Percentiles rank a stretch among this genome's conserved stretches.
phyloP scores from a whole-genome alignment of 2,329 filamentous ascomycete species.

The Sporothrix mexicana region DNA sequence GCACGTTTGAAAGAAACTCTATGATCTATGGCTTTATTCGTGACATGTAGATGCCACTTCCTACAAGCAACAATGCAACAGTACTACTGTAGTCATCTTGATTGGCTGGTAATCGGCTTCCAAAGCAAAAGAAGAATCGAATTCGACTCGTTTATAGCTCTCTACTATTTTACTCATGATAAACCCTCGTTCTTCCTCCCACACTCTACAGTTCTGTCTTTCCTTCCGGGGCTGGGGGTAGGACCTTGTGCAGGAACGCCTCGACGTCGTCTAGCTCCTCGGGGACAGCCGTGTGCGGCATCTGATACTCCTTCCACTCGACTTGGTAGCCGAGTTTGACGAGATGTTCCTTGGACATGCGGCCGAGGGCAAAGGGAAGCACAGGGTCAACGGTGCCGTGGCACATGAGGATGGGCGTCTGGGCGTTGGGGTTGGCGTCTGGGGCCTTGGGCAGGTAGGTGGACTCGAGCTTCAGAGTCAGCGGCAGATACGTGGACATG shows the following conservation, averaged over 20 bases:
- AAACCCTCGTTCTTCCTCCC: too few relatives aligned
- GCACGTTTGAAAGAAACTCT: too few relatives aligned
- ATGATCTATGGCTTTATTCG: not conserved
- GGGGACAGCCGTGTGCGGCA: conserved; percentile 77
- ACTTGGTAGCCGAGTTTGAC: conserved; percentile 74
- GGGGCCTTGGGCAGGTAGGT: conserved; percentile 70
- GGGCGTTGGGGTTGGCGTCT: conserved; percentile 60
- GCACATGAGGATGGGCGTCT: conserved; percentile 85
- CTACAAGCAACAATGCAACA: not conserved
- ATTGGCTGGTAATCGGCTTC: not conserved
- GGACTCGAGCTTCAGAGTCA: conserved; percentile 58
- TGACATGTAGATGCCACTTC: not conserved
- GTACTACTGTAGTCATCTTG: not conserved
- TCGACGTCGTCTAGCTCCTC: conserved; percentile 85
- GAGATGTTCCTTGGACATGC: conserved; percentile 69
- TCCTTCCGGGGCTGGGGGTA: conserved; percentile 49
- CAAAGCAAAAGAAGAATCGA: not conserved
- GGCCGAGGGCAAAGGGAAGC: conserved; percentile 72
- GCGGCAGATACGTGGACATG: conserved; percentile 79
- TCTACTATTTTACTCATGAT: not conserved
- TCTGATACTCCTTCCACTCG: conserved; percentile 74
- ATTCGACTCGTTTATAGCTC: not conserved
- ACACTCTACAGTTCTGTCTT: conserved; percentile 40
- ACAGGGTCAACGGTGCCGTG: conserved; percentile 82
- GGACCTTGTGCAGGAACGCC: conserved; percentile 54